phyloP scores from a whole-genome alignment of 1,139 yeast genomes.

The Saccharomyces hybrid region DNA sequence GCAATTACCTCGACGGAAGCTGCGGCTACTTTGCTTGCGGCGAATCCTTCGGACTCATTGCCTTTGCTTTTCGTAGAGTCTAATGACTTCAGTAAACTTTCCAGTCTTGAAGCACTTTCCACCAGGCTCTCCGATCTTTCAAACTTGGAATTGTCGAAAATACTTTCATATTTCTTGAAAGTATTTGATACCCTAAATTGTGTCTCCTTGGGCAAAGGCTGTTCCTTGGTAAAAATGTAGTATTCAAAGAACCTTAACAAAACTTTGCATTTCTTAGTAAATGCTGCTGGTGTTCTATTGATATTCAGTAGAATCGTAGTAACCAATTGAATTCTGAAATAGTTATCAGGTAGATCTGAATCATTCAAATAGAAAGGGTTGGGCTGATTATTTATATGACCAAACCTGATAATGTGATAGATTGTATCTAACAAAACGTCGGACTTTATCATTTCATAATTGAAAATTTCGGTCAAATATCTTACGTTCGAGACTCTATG shows the following conservation, averaged over 20 bases:
- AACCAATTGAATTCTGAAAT: constrained; percentile 60
- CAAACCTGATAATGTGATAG: constrained; percentile 57
- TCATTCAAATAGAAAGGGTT: constrained; percentile 36
- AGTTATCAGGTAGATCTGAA: constrained; percentile 58
- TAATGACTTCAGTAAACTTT: constrained; percentile 22
- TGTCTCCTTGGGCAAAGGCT: constrained; percentile 60
- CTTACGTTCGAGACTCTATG: constrained; percentile 54
- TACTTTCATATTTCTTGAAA: constrained; percentile 29
- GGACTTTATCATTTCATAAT: constrained; percentile 42
- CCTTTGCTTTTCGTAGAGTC: constrained; percentile 15
- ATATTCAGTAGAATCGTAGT: constrained; percentile 33
- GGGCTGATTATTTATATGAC: constrained; percentile 61
- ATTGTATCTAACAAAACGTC: constrained; percentile 46
- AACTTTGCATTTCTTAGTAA: constrained; percentile 34
- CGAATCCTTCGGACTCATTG: background rate
- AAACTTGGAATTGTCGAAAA: constrained; percentile 28
- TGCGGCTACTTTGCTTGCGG: background rate
- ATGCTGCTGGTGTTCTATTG: constrained; percentile 15
- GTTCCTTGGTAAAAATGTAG: constrained; percentile 58
- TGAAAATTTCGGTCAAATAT: constrained; percentile 53
- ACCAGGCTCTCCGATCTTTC: constrained; percentile 36
- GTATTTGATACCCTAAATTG: constrained; percentile 46
- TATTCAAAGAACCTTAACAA: constrained; percentile 64
- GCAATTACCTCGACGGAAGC: constrained; percentile 13
- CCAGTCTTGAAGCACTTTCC: constrained; percentile 39